phyloP scores from a whole-genome alignment of 164 flowering plant species.

The Berberis thunbergii region DNA sequence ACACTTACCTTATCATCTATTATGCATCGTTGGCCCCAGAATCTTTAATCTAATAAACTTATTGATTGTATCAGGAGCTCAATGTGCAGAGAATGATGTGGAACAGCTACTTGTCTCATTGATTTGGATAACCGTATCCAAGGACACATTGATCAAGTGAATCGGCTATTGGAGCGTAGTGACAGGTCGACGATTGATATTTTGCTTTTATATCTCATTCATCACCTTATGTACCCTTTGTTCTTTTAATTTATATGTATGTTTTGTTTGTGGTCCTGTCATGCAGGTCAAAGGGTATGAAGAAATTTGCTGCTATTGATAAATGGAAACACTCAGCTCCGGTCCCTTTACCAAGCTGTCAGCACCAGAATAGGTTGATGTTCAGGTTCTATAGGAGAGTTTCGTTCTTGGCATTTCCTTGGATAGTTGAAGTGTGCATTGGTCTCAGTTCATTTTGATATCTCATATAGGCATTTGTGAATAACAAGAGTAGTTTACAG shows the following conservation, averaged over 20 bases:
- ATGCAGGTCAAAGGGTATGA: constrained; percentile 89
- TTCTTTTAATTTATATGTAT: background rate
- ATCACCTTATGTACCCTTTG: background rate
- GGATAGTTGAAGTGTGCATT: background rate
- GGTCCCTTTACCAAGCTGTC: constrained; percentile 65
- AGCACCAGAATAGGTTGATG: constrained; percentile 58
- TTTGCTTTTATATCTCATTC: background rate
- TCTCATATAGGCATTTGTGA: background rate
- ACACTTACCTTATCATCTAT: background rate
- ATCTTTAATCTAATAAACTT: background rate
- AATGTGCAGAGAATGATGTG: constrained; percentile 93
- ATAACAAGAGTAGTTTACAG: no score
- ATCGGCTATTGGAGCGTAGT: constrained; percentile 66
- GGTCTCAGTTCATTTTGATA: background rate
- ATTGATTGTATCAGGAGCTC: constrained; percentile 53
- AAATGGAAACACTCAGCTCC: constrained; percentile 97
- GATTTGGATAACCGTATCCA: constrained; percentile 81
- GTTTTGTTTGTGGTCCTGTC: background rate
- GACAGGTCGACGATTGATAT: constrained; percentile 41
- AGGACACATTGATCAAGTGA: constrained; percentile 91
- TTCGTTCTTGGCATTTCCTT: background rate
- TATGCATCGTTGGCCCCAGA: background rate
- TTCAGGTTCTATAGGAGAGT: background rate
- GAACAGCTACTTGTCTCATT: constrained; percentile 86
- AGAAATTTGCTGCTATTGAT: constrained; percentile 81